Evolutionary conservation across 179 eudicot genomes (phyloP), one percentile per base, ranked within the genome.

Genomic region (Spergularia azorica): DNA sequence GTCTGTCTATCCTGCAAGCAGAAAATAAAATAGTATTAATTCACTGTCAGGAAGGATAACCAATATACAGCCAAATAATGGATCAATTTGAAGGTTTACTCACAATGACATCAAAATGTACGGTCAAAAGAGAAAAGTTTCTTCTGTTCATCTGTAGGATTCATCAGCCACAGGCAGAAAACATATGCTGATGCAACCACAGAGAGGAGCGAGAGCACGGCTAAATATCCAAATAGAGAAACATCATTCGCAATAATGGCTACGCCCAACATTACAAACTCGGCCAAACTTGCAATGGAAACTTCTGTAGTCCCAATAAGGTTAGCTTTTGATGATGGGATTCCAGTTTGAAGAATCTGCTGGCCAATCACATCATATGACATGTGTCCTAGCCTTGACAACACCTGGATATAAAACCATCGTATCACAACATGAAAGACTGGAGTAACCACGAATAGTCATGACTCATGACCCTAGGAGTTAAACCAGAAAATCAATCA

Each of bases 331-430:
- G 96, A 92, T 63, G 90, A 81, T 46, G 98, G 97, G 82, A 92
- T 92, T 67, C 98, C 98, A 1, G 98, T 92, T 85, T 94, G 98
- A 78, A 94, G 90, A 84, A 94, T 94, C 82, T 94, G 98, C 66
- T 88, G 88, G 76, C 98, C 98, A 26, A 94, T 83, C 57, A 92
- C 88, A 75, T 92, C 91, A 74, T 94, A 92, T 63, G 97, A 94
- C 97, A 94, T 94, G 82, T 92, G 92, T 43, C 98, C 98, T 81
- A 94, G 78, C 77, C 98, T 90, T 67, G 98, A 94, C 56, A 94
- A 71, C 68, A 92, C 90, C 98, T 92, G 83, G 59, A 63, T 54
- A 67, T 50, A 9, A 63, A 74, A 68, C 17, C 56, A 21, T 26
- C 48, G 48, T 9, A 63, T 76, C 6, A 43, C 43, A 77, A 43